A percentile compares a stretch with the other conserved stretches of the same genome.
phyloP scores from a whole-genome alignment of 495 filamentous ascomycete species.

The Recurvomyces mirabilis region DNA sequence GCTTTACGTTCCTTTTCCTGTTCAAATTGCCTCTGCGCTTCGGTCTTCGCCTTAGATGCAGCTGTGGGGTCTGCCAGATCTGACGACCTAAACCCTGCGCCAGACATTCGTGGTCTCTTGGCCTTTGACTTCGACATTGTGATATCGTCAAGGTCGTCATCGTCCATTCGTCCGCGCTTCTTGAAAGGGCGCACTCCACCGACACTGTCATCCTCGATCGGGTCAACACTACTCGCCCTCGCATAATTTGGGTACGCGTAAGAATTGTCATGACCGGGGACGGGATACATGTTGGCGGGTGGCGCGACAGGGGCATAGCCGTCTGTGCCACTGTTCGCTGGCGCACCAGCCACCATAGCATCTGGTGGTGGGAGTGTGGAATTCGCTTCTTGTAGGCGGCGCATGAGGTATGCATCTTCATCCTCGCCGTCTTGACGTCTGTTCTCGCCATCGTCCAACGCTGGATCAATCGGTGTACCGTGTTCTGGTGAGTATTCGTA shows the following conservation, averaged over 20 bases:
- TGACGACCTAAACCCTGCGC: slow-evolving; percentile 12
- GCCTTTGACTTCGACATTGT: slow-evolving; percentile 22
- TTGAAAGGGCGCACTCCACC: slow-evolving; percentile 19
- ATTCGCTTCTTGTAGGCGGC: slow-evolving; percentile 15
- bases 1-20: slow-evolving; percentile 28
- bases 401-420: slow-evolving; percentile 13
- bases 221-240: slow-evolving; percentile 10
- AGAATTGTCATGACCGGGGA: slow-evolving; percentile 10
- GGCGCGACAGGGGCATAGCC: slow-evolving; percentile 19
- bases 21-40: slow-evolving; percentile 29
- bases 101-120: slow-evolving; percentile 20
- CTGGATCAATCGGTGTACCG: slow-evolving; percentile 41
- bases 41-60: slow-evolving; percentile 21
- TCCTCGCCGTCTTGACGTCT: slow-evolving; percentile 11
- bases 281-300: slow-evolving; percentile 26
- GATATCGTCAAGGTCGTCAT: slow-evolving; percentile 22
- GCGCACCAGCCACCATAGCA: slow-evolving; percentile 16
- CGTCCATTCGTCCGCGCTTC: slow-evolving; percentile 16
- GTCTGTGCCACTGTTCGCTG: slow-evolving; percentile 1
- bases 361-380: slow-evolving; percentile 9
- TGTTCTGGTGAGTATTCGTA: slow-evolving; percentile 25
- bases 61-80: slow-evolving; percentile 12
- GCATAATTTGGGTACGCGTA: slow-evolving; percentile 18
- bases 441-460: slow-evolving; percentile 22
- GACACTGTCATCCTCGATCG: slow-evolving; percentile 16